These are phyloP conservation scores for Rheum nobile DNA, from an alignment of 148 eudicot species.

Conservation along the genomic window DNA sequence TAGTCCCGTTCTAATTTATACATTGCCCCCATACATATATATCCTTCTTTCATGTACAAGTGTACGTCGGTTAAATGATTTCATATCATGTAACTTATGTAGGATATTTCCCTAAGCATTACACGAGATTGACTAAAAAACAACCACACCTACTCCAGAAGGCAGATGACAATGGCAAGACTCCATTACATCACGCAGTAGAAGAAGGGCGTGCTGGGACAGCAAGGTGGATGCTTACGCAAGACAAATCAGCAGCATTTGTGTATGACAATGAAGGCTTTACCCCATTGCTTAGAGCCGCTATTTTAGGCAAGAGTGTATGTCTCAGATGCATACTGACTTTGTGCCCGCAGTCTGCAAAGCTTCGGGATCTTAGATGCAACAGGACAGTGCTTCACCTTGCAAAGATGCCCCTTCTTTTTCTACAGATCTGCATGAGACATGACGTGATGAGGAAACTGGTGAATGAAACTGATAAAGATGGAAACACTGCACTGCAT, in stretches of 20 bases:
- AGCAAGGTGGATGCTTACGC: neutral
- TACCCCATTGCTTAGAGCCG: neutral
- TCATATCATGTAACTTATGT: neutral
- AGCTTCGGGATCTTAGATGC: neutral
- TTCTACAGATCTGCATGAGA: fast-evolving
- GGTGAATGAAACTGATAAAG: neutral
- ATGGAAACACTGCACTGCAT: neutral
- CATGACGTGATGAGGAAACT: neutral
- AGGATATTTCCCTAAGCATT: neutral
- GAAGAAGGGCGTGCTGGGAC: neutral
- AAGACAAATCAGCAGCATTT: neutral
- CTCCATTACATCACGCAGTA: neutral
- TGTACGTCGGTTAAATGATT: too few species aligned
- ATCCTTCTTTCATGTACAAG: neutral
- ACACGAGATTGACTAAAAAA: neutral
- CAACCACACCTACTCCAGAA: neutral
- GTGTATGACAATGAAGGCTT: neutral
- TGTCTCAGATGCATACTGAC: neutral
- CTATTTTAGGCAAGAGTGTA: neutral
- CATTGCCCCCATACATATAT: too few species aligned
- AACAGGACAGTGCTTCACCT: neutral
- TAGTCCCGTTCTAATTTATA: too few species aligned
- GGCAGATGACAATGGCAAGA: neutral
- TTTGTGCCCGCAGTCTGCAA: neutral
- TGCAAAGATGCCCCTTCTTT: fast-evolving